Evolutionary conservation across 1,284 basidiomycete species (phyloP).

Genomic region (Ustilago hordei): DNA sequence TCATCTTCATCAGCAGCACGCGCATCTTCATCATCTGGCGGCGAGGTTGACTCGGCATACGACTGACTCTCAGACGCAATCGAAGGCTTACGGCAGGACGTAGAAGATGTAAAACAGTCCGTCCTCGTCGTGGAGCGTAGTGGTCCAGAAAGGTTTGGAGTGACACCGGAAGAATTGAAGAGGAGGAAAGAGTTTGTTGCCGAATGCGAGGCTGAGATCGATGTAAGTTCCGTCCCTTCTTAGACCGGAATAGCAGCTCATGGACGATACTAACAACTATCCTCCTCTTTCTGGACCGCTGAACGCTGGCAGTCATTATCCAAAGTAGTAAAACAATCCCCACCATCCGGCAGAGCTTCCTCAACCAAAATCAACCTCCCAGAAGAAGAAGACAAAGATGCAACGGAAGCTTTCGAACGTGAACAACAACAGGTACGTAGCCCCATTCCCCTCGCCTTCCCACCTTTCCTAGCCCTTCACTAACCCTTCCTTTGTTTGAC

Average conservation of each 20-base stretch:
- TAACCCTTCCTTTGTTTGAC: neutral
- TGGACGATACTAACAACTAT: neutral
- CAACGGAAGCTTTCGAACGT: conserved; percentile 60
- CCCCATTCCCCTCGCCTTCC: neutral
- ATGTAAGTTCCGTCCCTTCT: conserved; percentile 24
- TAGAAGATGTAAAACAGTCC: conserved; percentile 63
- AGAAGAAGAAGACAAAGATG: conserved; percentile 53
- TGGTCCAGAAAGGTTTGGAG: conserved; percentile 62
- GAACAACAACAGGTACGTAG: conserved; percentile 66
- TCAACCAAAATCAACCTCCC: conserved; percentile 41
- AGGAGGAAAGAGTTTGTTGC: conserved; percentile 52
- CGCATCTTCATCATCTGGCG: neutral
- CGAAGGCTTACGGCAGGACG: conserved; percentile 58
- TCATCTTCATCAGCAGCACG: neutral
- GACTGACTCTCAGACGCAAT: conserved; percentile 55
- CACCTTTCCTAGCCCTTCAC: neutral
- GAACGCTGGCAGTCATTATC: conserved; percentile 25
- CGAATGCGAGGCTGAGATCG: conserved; percentile 54
- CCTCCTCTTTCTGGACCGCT: neutral
- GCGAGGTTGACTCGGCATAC: conserved; percentile 41
- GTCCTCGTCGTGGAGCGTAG: conserved; percentile 63
- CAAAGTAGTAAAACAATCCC: conserved; percentile 20
- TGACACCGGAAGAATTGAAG: conserved; percentile 53
- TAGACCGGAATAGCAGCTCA: neutral
- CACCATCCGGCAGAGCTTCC: conserved; percentile 19